Base-by-base conservation (phyloP, 345 rosid genomes). In the Acer negundo region DNA sequence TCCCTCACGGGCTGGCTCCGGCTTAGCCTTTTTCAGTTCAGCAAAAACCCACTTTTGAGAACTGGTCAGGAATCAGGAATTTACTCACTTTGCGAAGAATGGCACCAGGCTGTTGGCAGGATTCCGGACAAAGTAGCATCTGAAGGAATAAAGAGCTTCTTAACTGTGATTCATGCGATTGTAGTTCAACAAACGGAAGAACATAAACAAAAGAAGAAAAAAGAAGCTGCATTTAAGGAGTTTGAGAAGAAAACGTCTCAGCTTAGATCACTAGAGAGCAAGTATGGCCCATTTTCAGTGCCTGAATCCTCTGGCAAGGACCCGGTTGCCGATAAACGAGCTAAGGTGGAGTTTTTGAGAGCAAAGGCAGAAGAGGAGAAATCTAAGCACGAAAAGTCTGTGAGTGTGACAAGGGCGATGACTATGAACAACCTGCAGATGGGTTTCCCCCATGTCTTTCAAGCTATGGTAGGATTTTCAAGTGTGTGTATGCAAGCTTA, bases 61-160 rank as follows among this genome's bases (percentile, higher is more conserved):
- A 78, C 83, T 62, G 77, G 72, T 28, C 88, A 86, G 16, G 97
- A 92, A 82, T 92, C 96, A 7, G 90, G 81, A 75, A 91, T 96
- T 38, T 96, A 96, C 92, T 84, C 91, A 4, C 86, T 95, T 47
- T 90, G 97, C 6, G 98, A 96, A 82, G 96, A 93, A 55, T 96
- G 97, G 98, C 92, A 92, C 42, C 90, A 86, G 66, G 97, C 97
- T 17, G 83, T 92, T 2, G 95, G 94, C 80, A 75, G 97, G 73
- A 88, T 92, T 78, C 99, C 98, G 2, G 99, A 93, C 86, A 96
- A 92, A 79, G 99, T 94, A 72, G 99, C 98, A 82, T 91, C 99
- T 0, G 98, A 96, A 87, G 99, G 97, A 72, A 93, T 96, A 84
- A 93, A 91, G 76, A 92, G 98, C 84, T 90, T 96, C 82, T 70